Percentiles rank a stretch among this genome's conserved stretches.
Conservation (phyloP, 352 stramenopile genomes). For the Globisporangium barbulae region DNA sequence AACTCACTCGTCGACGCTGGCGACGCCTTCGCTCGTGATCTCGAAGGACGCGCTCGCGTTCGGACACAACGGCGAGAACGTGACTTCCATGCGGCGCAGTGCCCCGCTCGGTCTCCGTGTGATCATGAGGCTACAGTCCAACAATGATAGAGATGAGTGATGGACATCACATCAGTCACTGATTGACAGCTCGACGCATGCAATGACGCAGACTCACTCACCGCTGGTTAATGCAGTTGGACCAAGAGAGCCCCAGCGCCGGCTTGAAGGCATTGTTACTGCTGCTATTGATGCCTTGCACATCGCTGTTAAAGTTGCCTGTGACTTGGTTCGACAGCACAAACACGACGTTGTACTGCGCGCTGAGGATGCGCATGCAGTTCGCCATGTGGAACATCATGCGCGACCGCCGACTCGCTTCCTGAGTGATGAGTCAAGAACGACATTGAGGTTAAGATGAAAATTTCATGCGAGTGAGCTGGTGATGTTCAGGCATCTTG, state of each 20-base stretch:
- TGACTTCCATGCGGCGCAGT: slow-evolving; percentile 37
- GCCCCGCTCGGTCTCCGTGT: slow-evolving; percentile 25
- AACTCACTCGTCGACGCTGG: slow-evolving; percentile 10
- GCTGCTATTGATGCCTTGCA: slow-evolving; percentile 4
- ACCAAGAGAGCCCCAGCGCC: slow-evolving; percentile 75
- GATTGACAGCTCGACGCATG: neutral
- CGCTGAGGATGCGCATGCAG: slow-evolving; percentile 79
- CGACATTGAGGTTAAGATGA: neutral
- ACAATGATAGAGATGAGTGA: neutral
- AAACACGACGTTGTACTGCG: slow-evolving; percentile 76
- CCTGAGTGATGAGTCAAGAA: slow-evolving; percentile 19
- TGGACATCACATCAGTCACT: neutral
- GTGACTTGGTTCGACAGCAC: slow-evolving; percentile 82
- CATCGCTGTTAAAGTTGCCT: slow-evolving; percentile 45
- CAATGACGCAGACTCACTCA: slow-evolving; percentile 11
- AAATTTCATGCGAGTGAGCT: neutral
- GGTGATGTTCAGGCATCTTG: neutral
- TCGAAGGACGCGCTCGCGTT: slow-evolving; percentile 37
- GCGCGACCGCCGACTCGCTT: slow-evolving; percentile 62
- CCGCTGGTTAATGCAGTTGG: slow-evolving; percentile 83
- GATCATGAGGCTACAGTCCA: slow-evolving; percentile 50
- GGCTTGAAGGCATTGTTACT: slow-evolving; percentile 36
- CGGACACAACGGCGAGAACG: slow-evolving; percentile 57
- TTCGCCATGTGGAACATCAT: slow-evolving; percentile 84
- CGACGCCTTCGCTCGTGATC: slow-evolving; percentile 56